Conservation (phyloP, 495 filamentous ascomycete genomes). For the Penicillium atrosanguineum region DNA sequence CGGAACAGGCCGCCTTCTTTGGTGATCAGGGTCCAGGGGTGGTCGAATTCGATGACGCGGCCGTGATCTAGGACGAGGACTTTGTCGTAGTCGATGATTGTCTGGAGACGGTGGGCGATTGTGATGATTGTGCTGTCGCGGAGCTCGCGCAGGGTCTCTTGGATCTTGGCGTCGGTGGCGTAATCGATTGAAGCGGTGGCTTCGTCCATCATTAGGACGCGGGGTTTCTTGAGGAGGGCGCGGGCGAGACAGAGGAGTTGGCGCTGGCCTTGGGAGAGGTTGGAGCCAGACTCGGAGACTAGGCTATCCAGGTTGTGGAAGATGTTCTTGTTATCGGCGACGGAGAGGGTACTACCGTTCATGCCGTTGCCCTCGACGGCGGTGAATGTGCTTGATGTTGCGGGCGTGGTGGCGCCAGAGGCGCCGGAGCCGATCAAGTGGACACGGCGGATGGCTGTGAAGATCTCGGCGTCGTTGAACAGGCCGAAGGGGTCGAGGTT, state of each 20-base stretch:
- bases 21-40: constrained; percentile 75
- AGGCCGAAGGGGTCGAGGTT: constrained; percentile 94
- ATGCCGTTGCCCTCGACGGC: constrained; percentile 42
- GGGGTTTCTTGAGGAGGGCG: constrained; percentile 86
- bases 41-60: constrained; percentile 79
- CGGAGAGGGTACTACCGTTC: constrained; percentile 27
- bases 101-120: constrained; percentile 96
- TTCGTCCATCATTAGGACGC: constrained; percentile 97
- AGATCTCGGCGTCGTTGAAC: constrained; percentile 91
- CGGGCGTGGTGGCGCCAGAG: constrained; percentile 42
- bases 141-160: constrained; percentile 88
- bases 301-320: constrained; percentile 85
- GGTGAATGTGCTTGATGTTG: constrained; percentile 35
- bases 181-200: constrained; percentile 98
- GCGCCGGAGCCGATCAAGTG: constrained; percentile 73
- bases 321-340: constrained; percentile 80
- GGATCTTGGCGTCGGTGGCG: constrained; percentile 91
- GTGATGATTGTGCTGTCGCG: constrained; percentile 88
- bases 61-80: constrained; percentile 96
- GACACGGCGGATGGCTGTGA: constrained; percentile 82
- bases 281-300: constrained; percentile 89
- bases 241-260: constrained; percentile 95
- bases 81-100: constrained; percentile 97
- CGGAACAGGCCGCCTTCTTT: constrained; percentile 70
- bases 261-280: constrained; percentile 94